Conservation (phyloP, 73 alveolate species). For the Tetrahymena thermophila region DNA sequence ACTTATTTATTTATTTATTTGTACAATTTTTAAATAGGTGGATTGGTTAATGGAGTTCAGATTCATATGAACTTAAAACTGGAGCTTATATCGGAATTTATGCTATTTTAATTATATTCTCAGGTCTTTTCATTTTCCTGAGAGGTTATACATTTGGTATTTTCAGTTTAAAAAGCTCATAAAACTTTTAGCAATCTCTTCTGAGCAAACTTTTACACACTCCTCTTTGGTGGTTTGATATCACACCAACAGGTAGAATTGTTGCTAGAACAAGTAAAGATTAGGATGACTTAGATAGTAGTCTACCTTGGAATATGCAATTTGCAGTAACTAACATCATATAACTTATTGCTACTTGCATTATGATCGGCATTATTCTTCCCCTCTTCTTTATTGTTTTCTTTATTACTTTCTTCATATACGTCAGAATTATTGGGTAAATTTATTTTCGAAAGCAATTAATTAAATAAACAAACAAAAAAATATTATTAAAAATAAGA, state of each 20-base stretch:
- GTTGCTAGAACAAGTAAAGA: constrained; percentile 83
- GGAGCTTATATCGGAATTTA: not conserved
- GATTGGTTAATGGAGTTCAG: constrained; percentile 1
- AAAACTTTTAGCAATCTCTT: not conserved
- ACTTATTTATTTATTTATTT: not conserved
- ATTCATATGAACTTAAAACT: not conserved
- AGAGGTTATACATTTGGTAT: not conserved
- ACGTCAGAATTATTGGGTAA: not conserved
- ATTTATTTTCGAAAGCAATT: not conserved
- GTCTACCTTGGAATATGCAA: constrained; percentile 1
- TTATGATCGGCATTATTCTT: not conserved
- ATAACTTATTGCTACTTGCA: not conserved
- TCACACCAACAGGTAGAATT: constrained; percentile 86
- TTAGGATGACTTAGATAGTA: constrained; percentile 29
- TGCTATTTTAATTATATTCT: not conserved
- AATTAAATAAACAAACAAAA: not conserved
- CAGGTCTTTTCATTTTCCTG: not conserved
- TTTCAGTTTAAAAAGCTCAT: not conserved
- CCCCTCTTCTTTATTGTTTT: not conserved
- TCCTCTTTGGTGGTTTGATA: constrained; percentile 87
- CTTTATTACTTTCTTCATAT: not conserved
- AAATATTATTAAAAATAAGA: not conserved
- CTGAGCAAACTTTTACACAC: constrained; percentile 61
- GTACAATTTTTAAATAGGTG: not conserved
- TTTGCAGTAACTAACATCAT: not conserved